Evolutionary conservation across 1,284 basidiomycete genomes (phyloP).

Genomic region (Naganishia cerealis): DNA sequence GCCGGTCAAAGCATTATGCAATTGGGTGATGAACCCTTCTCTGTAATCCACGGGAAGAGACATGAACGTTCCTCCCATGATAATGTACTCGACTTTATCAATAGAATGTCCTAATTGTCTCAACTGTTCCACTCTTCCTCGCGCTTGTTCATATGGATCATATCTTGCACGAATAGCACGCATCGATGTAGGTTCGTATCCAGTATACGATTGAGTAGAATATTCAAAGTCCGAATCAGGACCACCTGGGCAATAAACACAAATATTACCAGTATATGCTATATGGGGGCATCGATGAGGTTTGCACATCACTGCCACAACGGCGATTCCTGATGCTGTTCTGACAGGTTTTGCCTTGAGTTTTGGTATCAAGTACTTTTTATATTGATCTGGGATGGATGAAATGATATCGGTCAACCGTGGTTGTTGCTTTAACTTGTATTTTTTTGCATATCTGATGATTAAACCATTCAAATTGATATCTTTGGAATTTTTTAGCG

Average conservation of each 20-base stretch:
- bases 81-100: conserved; percentile 85
- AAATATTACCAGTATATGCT: conserved; percentile 99
- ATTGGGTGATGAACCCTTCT: conserved; percentile 86
- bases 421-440: too few species aligned
- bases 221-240: conserved; percentile 99
- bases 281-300: conserved; percentile 99
- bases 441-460: too few species aligned
- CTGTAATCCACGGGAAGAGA: conserved; percentile 96
- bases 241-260: conserved; percentile 99
- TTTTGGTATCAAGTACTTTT: too few species aligned
- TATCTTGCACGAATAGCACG: conserved; percentile 96
- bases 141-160: conserved; percentile 97
- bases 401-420: too few species aligned
- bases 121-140: conserved; percentile 90
- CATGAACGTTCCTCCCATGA: conserved; percentile 99
- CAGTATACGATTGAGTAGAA: conserved; percentile 96
- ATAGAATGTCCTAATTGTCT: conserved; percentile 92
- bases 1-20: conserved; percentile 95
- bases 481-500: too few species aligned
- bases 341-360: too few species aligned
- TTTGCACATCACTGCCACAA: conserved; percentile 99
- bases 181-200: conserved; percentile 98
- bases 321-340: too few species aligned
- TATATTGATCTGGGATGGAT: too few species aligned
- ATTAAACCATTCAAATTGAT: too few species aligned